These are phyloP conservation scores for Omphalea diandra DNA, from an alignment of 441 rosid genomes.

Conservation along the genomic window DNA sequence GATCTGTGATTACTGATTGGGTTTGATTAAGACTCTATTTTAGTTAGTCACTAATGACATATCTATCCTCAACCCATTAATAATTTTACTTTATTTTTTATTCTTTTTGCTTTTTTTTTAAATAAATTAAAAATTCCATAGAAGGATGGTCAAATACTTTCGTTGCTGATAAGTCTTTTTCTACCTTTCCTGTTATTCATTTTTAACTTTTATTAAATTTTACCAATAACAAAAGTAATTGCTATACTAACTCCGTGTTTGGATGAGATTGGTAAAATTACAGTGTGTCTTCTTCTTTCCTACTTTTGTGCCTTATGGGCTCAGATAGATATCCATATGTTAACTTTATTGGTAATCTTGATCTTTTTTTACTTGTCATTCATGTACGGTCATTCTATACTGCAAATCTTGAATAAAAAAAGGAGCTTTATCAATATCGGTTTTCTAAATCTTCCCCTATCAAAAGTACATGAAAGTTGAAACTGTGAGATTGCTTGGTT, in stretches of 20 bases:
- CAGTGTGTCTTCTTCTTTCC: slow-evolving; percentile 11
- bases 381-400: slow-evolving; percentile 6
- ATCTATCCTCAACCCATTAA: slow-evolving; percentile 19
- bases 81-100: slow-evolving; percentile 4
- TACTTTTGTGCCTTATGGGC: slow-evolving; percentile 31
- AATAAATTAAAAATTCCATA: no score
- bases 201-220: slow-evolving; percentile 20
- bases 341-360: slow-evolving; percentile 12
- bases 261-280: slow-evolving; percentile 23
- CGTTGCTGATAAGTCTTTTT: slow-evolving; percentile 13
- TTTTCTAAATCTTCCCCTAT: not conserved
- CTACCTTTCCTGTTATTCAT: slow-evolving; percentile 27
- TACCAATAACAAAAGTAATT: no score
- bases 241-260: slow-evolving; percentile 1
- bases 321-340: slow-evolving; percentile 6
- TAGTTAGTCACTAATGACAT: slow-evolving; percentile 1
- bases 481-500: not conserved
- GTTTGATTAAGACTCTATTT: slow-evolving; percentile 13
- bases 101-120: no score
- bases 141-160: slow-evolving; percentile 12
- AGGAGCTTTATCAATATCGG: not conserved
- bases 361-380: slow-evolving; percentile 25
- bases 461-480: not conserved
- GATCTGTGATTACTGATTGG: slow-evolving; percentile 36
- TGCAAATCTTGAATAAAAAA: slow-evolving; percentile 13